Conservation (phyloP, 495 filamentous ascomycete genomes). For the Penicillium subrubescens region DNA sequence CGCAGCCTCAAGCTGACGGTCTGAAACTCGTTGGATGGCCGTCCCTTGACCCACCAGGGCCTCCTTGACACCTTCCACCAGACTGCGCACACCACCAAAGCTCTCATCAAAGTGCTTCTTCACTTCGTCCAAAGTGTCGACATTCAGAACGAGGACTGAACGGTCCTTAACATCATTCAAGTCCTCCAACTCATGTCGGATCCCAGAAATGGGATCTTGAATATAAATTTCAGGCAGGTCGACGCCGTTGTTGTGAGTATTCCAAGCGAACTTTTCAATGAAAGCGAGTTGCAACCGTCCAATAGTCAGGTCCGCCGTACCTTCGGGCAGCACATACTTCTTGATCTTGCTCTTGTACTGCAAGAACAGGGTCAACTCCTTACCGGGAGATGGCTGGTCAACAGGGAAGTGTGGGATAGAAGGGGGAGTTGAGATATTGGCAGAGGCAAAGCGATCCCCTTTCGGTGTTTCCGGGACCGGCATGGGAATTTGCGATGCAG, state of each 20-base stretch:
- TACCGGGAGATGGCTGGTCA: slow-evolving; percentile 75
- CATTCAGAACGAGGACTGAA: slow-evolving; percentile 88
- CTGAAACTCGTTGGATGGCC: slow-evolving; percentile 83
- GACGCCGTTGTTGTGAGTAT: slow-evolving; percentile 88
- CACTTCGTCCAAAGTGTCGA: slow-evolving; percentile 94
- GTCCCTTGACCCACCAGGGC: slow-evolving; percentile 78
- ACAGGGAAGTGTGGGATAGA: slow-evolving; percentile 56
- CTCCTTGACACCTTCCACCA: slow-evolving; percentile 80
- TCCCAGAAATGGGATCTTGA: slow-evolving; percentile 91
- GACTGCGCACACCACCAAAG: slow-evolving; percentile 71
- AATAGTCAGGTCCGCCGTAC: slow-evolving; percentile 78
- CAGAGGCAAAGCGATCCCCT: slow-evolving; percentile 28
- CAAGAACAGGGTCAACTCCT: slow-evolving; percentile 92
- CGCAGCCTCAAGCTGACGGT: slow-evolving; percentile 85
- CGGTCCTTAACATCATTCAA: slow-evolving; percentile 93
- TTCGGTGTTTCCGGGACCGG: slow-evolving; percentile 41
- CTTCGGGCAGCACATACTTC: slow-evolving; percentile 88
- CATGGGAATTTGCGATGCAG: slow-evolving; percentile 32
- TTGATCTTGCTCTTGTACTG: slow-evolving; percentile 98
- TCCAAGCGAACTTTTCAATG: slow-evolving; percentile 99
- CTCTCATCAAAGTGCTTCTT: slow-evolving; percentile 96
- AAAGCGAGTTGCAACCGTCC: slow-evolving; percentile 93
- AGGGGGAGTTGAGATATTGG: slow-evolving; percentile 40
- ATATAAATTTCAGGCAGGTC: slow-evolving; percentile 98
- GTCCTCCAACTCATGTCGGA: slow-evolving; percentile 94